Base-by-base conservation (phyloP, 2,329 filamentous ascomycete species). In the Thelonectria rubi region DNA sequence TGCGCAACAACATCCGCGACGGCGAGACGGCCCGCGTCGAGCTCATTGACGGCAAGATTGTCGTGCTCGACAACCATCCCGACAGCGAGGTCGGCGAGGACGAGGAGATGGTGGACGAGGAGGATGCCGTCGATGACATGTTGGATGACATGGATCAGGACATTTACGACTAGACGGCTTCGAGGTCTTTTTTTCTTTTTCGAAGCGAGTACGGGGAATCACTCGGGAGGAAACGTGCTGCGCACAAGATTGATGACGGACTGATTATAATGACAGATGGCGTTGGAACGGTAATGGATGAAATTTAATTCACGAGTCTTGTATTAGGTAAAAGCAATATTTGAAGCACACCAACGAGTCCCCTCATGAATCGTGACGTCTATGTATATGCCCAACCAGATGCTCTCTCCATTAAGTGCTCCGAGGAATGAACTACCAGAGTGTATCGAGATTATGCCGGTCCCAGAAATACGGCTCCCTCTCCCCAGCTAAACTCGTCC, bases 11-110 rank as follows among this genome's bases (percentile, higher is more conserved):
- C 56, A 89, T 99, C 75, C 87, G 85, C 69, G 94, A 99, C 68
- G 94, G 94, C 45, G 95, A 99, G 80, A 80, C 78, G 2, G 95
- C 95, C 1, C 83, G 86, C 24, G 92, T 98, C 21, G 88, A 92
- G 47, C 83, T 98, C 63, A 85, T 90, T 30, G 88, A 93, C 65
- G 91, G 92, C 47, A 91, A 92, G 76, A 89, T 98, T 61, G 80
- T 87, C 2, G 93, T 99, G 2, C 73, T 95, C 21, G 83, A 93
- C 7, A 98, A 99, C 77, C 95, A 98, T 76, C 66, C 74, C 0
- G 87, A 89, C 45, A 88, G 85, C 67, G 84, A 84, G 58, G 73
- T 75, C 40, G 84, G 84, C 20, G 88, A 89, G 8, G 91, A 93
- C 62, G 84, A 86, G 12, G 90, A 92, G 49, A 89, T 93, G 88